phyloP scores from a whole-genome alignment of 495 filamentous ascomycete species.

The Penicillium pulvis region DNA sequence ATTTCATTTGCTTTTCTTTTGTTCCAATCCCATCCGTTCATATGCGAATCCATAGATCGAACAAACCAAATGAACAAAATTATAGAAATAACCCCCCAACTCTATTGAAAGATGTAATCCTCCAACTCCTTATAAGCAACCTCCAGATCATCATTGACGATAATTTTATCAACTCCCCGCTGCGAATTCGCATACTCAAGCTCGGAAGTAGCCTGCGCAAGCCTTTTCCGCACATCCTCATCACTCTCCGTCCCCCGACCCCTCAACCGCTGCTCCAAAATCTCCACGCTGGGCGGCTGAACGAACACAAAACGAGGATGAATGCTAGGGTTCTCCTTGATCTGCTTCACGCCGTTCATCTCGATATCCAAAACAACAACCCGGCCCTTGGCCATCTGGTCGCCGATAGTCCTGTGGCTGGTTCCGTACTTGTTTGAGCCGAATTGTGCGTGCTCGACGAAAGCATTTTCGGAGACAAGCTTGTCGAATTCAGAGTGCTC shows the following conservation, averaged over 20 bases:
- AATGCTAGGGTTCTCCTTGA: conserved; percentile 60
- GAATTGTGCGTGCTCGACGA: conserved; percentile 82
- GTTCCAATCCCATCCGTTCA: background rate
- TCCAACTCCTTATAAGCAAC: conserved; percentile 74
- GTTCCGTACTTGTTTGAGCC: conserved; percentile 82
- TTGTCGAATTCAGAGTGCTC: conserved; percentile 62
- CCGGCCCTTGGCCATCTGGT: conserved; percentile 61
- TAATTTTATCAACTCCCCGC: conserved; percentile 63
- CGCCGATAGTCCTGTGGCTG: conserved; percentile 67
- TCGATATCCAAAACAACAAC: conserved; percentile 67
- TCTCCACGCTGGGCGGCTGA: conserved; percentile 67
- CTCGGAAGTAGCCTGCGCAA: conserved; percentile 73
- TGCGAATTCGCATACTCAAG: conserved; percentile 65
- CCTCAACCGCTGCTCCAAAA: conserved; percentile 70
- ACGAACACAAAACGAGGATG: conserved; percentile 79
- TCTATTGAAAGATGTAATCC: conserved; percentile 39
- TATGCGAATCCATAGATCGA: background rate
- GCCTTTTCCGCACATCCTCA: conserved; percentile 65
- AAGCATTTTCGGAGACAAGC: conserved; percentile 63
- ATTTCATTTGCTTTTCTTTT: background rate
- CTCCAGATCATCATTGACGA: conserved; percentile 83
- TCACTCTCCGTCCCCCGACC: conserved; percentile 77
- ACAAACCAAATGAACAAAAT: background rate
- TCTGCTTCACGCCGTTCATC: conserved; percentile 78
- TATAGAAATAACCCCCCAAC: too few relatives aligned